Base-by-base conservation (phyloP, 73 alveolate species). In the Tetrahymena malaccensis region DNA sequence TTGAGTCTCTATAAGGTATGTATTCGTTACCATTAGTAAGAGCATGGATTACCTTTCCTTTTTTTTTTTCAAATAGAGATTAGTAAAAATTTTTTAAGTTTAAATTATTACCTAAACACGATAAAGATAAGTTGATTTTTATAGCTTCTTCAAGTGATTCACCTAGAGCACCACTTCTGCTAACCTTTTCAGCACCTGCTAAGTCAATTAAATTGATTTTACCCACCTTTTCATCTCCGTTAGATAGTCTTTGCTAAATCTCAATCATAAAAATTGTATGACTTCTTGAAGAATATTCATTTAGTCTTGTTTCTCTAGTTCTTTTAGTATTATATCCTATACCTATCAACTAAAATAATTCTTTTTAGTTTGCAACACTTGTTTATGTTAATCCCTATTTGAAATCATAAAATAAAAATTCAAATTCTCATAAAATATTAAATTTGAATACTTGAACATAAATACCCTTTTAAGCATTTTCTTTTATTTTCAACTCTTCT, bases 11-110 rank as follows among this genome's bases (percentile, higher is more conserved):
- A 85, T 85, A 97, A 25, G 99, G 99, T 3, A 97, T 94, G 93
- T 97, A 97, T 1, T 97, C 99, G 16, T 94, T 34, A 22, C 96
- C 96, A 10, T 93, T 56, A 37, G 97, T 96, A 37, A 97, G 70
- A n/a, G 99, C 98, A 85, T 96, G 98, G 0, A 97, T 97, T 33
- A 97, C 99, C 94, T 97, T 97, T 34, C 99, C 99, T 94, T 98
- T 70, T n/a, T 70, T n/a, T 70, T 3, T 70, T n/a, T 25, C 17
- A 19, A 19, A 1, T 22, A n/a, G n/a, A 58, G 1, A 58, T 17
- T 8, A 12, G 17, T 11, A 0, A 70, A 4, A 70, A 9, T n/a
- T 70, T 19, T 70, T 10, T 31, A 70, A 70, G 6, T 19, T 27
- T 3, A 70, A 27, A 27, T 70, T 22, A 70, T 27, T 70, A 70